These are phyloP conservation scores for Leccinum rimulosum DNA, from an alignment of 768 basidiomycete genomes.

Conservation along the genomic window DNA sequence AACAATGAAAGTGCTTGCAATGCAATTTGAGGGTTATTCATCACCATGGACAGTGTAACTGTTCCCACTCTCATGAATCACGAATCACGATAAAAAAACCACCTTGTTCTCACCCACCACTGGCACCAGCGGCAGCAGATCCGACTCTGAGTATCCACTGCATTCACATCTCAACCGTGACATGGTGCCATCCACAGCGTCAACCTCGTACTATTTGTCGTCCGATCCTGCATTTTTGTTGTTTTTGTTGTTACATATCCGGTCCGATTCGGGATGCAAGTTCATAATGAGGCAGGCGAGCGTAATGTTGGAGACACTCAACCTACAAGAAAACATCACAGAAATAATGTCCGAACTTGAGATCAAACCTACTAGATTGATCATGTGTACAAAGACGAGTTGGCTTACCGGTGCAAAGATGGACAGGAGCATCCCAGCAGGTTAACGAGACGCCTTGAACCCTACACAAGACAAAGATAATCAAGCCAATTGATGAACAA, in stretches of 20 bases:
- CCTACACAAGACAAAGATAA: not conserved
- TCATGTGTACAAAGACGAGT: too few relatives aligned
- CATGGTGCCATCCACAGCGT: too few relatives aligned
- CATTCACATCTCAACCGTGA: not conserved
- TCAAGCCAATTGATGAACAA: not conserved
- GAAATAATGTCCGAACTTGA: not conserved
- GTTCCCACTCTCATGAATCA: not conserved
- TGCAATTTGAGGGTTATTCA: too few relatives aligned
- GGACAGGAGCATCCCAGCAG: conserved; percentile 22
- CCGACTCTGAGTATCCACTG: not conserved
- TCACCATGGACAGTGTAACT: too few relatives aligned
- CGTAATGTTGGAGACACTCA: conserved; percentile 30
- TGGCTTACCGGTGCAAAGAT: conserved; percentile 22
- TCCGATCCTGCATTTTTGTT: too few relatives aligned
- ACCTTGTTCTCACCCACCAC: not conserved
- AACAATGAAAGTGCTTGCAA: not conserved
- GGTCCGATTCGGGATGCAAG: conserved; percentile 22
- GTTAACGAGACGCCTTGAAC: conserved; percentile 22
- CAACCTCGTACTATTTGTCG: too few relatives aligned
- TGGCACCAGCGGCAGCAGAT: not conserved
- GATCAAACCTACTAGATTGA: too few relatives aligned
- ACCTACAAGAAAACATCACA: conserved; percentile 2
- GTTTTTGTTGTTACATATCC: not conserved
- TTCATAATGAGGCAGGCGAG: conserved; percentile 35
- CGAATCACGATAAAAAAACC: not conserved